Evolutionary conservation across 306 rosid species (phyloP).

Genomic region (Gastrolobium bilobum): DNA sequence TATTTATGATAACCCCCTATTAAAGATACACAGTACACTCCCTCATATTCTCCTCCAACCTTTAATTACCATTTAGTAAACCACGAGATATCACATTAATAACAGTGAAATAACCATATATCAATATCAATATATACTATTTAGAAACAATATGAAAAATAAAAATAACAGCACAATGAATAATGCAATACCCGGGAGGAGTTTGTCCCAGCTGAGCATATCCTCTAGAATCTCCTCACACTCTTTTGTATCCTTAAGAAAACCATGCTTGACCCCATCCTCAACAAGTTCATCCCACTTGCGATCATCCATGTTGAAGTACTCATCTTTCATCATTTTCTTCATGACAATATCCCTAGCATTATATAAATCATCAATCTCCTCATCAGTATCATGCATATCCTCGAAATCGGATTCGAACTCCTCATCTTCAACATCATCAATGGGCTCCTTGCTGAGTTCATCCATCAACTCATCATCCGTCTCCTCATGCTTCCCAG

Average conservation of each 20-base stretch:
- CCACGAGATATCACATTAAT: neutral
- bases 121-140: too few relatives aligned
- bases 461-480: conserved; percentile 82
- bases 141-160: neutral
- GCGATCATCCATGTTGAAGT: conserved; percentile 65
- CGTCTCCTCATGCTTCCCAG: conserved; percentile 77
- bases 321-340: conserved; percentile 63
- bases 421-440: conserved; percentile 57
- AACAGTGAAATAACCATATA: too few relatives aligned
- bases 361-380: conserved; percentile 75
- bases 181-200: conserved; percentile 61
- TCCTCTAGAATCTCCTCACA: conserved; percentile 68
- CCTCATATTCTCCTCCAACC: conserved; percentile 4
- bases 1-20: neutral
- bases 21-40: neutral
- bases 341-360: conserved; percentile 66
- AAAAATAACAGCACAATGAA: neutral
- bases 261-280: conserved; percentile 61
- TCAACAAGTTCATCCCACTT: conserved; percentile 62
- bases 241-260: conserved; percentile 58
- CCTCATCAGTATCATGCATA: conserved; percentile 63
- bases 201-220: conserved; percentile 71
- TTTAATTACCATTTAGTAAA: neutral
- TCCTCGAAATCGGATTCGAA: conserved; percentile 80
- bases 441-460: conserved; percentile 59